Base-by-base conservation (phyloP, 2,329 filamentous ascomycete genomes). In the Celoporthe dispersa region DNA sequence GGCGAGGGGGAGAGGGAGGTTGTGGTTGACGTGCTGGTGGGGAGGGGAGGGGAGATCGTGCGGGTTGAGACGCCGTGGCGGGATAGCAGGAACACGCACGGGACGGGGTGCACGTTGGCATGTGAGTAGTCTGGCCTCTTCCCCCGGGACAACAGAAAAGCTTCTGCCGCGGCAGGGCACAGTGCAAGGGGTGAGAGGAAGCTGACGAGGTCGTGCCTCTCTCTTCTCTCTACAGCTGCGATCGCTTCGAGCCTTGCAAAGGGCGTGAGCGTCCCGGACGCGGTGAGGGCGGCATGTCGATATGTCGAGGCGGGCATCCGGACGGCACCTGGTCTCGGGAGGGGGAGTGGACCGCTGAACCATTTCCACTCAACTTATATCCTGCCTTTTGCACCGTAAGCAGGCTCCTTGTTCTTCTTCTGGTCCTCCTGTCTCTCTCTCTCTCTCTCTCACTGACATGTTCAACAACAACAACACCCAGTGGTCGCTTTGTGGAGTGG, bases 71-170 rank as follows among this genome's bases (percentile, higher is more conserved):
- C 89, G 53, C 84, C 85, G 5, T 98, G 92, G 77, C 85, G 93
- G 72, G 81, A 85, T 12, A 94, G 91, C 11, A 91, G 85, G 71
- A 95, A 95, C 77, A 98, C 95, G 0, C 96, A 99, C 76, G 96
- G 96, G 0, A 98, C 96, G 0, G 96, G 96, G 4, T 99, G 96
- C 78, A 97, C 94, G 12, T 86, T 98, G 71, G 96, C 96, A 55
- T 97, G 91, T 92, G 80, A 83, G 90, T 84, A 48, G 22, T 8
- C 37, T 11, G 12, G 12, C 35, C 7, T 11, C 37, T 39, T 9
- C 2, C 37, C 12, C 37, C 37, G 6, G 12, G 9, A 39, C 2
- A 39, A 9, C 7, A 39, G 9, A 12, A 39, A 2, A n/a, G 14
- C 3, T 14, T 41, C 39, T 41, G 39, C 12, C 3, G 6, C 12